phyloP scores from a whole-genome alignment of 164 flowering plant species.

The Magnolia sinica region DNA sequence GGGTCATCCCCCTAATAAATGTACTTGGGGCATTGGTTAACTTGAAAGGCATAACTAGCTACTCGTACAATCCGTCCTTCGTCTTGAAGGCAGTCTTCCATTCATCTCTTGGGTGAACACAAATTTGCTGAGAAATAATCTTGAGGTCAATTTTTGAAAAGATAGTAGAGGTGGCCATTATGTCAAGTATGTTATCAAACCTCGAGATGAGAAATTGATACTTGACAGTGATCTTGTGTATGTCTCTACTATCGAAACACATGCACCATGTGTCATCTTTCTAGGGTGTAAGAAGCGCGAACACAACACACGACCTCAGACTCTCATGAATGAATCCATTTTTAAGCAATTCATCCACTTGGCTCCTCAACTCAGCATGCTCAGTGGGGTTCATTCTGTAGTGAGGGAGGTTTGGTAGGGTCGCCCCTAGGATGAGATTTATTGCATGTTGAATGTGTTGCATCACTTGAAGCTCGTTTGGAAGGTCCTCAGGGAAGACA shows the following conservation, averaged over 20 bases:
- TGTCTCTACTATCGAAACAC: slow-evolving; percentile 1
- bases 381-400: slow-evolving; percentile 11
- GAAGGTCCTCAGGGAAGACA: slow-evolving; percentile 2
- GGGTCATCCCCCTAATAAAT: neutral
- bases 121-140: too few species aligned
- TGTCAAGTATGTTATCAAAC: neutral
- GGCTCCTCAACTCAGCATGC: slow-evolving; percentile 4
- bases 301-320: neutral
- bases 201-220: neutral
- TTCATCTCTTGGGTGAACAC: neutral
- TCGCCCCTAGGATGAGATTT: slow-evolving; percentile 2
- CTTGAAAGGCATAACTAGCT: neutral
- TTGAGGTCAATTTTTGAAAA: slow-evolving; percentile 1
- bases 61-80: neutral
- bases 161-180: neutral
- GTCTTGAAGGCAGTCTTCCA: slow-evolving; percentile 2
- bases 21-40: slow-evolving; percentile 6
- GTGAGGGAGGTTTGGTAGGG: slow-evolving; percentile 1
- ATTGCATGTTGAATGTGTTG: neutral
- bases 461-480: neutral
- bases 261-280: slow-evolving; percentile 1
- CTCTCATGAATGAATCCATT: slow-evolving; percentile 10
- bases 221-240: slow-evolving; percentile 4
- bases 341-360: slow-evolving; percentile 1
- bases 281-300: neutral